Conservation (phyloP, 2,329 filamentous ascomycete genomes). For the Colletotrichum paranaense region DNA sequence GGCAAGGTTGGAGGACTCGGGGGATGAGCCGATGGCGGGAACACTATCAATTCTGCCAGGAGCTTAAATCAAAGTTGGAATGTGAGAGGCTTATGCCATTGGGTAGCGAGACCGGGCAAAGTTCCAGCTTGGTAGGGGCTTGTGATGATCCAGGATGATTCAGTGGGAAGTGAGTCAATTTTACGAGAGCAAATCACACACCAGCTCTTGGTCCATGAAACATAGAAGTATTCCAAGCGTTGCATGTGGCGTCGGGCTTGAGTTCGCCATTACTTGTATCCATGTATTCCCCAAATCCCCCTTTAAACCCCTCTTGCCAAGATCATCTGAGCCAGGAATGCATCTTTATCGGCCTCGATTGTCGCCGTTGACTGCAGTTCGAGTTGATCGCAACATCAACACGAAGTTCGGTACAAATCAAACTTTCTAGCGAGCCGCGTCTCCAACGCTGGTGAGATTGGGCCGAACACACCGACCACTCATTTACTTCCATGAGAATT, state of each 20-base stretch:
- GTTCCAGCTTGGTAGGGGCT: neutral
- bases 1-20: neutral
- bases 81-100: neutral
- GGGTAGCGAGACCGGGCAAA: neutral
- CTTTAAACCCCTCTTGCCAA: neutral
- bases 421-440: neutral
- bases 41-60: neutral
- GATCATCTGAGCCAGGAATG: neutral
- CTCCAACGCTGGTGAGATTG: neutral
- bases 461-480: neutral
- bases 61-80: neutral
- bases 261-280: too few relatives aligned
- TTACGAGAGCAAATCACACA: neutral
- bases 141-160: neutral
- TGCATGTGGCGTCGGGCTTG: neutral
- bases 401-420: neutral
- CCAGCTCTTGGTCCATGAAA: conserved; percentile 7
- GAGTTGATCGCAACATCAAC: neutral
- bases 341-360: neutral
- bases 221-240: neutral
- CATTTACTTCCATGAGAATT: conserved; percentile 1
- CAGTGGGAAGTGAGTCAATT: neutral
- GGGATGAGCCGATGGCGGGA: neutral
- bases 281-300: neutral
- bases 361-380: neutral